Base-by-base conservation (phyloP, 2,329 filamentous ascomycete species). In the Emericellopsis cladophorae region DNA sequence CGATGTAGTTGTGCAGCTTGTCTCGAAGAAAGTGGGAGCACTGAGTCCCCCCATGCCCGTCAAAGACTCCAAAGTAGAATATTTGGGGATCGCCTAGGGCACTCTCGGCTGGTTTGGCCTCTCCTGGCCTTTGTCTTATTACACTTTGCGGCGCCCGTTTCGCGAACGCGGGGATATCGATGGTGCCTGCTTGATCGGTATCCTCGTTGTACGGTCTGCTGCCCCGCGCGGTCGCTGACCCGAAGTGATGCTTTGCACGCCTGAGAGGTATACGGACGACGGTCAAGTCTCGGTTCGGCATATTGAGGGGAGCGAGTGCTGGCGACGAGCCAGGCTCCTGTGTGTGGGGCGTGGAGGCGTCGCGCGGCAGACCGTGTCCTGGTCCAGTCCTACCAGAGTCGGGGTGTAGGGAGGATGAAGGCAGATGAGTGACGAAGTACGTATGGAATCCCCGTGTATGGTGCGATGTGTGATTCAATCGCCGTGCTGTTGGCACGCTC, bases 51-150 rank as follows among this genome's bases (percentile, higher is more conserved):
- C 92, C 92, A 63, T 98, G 92, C 3, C 92, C 92, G 60, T 98
- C 92, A 54, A 96, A 98, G 1, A 96, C 80, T 2, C 77, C 89
- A 69, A 95, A 98, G 60, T 96, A 98, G 61, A 98, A 98, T 29
- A 96, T 81, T 57, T 96, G 90, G 1, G 90, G 90, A 55, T 96
- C 90, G 3, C 90, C 90, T 46, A 77, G 84, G 2, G 84, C 77
- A 48, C 81, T 84, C 43, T 85, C 84, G 6, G 86, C 85, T 9
- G 70, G 76, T 21, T 74, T 85, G 39, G 74, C 79, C 60, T 78
- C 78, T 46, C 67, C 74, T 21, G 63, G 59, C 33, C 61, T 67
- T 48, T 68, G 70, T 38, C 59, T 63, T 40, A 69, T 62, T 40
- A 70, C 63, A 51, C 72, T 80, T 45, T 85, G 72, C 11, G 90